These are phyloP conservation scores for Plasmodium fragile DNA, from an alignment of 169 alveolate species.

Conservation along the genomic window DNA sequence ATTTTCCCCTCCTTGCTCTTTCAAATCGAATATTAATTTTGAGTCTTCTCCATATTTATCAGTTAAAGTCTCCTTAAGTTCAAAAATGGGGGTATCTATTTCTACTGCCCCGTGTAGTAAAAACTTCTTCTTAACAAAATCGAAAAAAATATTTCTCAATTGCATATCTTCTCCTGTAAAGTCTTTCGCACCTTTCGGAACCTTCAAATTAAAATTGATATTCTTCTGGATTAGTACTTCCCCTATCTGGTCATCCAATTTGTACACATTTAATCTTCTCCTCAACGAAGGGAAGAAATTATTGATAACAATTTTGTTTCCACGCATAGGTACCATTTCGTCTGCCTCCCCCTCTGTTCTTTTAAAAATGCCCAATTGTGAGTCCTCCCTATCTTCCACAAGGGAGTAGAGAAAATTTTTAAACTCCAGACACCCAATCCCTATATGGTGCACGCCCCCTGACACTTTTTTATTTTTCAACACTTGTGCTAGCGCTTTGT, in stretches of 20 bases:
- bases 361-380: background rate
- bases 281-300: background rate
- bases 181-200: conserved; percentile 97
- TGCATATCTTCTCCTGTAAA: conserved; percentile 94
- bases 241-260: conserved; percentile 18
- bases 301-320: conserved; percentile 1
- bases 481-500: conserved; percentile 39
- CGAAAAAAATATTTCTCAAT: conserved; percentile 91
- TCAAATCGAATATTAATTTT: conserved; percentile 95
- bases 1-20: conserved; percentile 98
- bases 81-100: conserved; percentile 98
- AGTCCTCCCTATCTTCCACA: background rate
- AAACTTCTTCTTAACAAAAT: conserved; percentile 89
- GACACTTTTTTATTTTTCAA: conserved; percentile 61
- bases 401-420: conserved; percentile 64
- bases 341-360: background rate
- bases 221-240: conserved; percentile 82
- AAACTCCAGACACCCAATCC: conserved; percentile 65
- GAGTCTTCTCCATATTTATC: conserved; percentile 98
- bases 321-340: background rate
- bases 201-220: conserved; percentile 88
- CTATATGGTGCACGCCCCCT: conserved; percentile 45
- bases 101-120: conserved; percentile 96
- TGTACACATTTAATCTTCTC: conserved; percentile 19
- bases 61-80: conserved; percentile 94